phyloP scores from a whole-genome alignment of 495 filamentous ascomycete genomes.

The Extremus antarcticus region DNA sequence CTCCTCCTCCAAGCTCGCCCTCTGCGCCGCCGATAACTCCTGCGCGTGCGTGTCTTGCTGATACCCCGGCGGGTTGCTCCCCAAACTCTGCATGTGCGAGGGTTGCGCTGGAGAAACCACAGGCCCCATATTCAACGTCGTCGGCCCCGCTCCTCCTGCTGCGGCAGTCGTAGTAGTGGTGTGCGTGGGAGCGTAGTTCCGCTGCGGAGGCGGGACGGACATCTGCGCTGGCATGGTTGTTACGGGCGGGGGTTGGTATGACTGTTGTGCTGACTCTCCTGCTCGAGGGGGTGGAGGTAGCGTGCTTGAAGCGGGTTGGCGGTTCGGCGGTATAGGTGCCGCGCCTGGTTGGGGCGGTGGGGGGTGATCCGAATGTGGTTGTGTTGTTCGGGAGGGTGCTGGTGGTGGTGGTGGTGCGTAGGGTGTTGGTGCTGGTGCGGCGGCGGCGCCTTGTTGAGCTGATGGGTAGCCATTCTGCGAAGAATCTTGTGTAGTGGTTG shows the following conservation, averaged over 20 bases:
- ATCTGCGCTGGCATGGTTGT: conserved; percentile 12
- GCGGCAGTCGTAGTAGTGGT: conserved; percentile 10
- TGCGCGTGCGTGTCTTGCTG: conserved; percentile 46
- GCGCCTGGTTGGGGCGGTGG: conserved; percentile 55
- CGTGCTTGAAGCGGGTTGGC: conserved; percentile 24
- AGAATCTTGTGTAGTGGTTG: conserved; percentile 7
- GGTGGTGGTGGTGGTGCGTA: conserved; percentile 23
- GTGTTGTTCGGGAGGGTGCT: conserved; percentile 18
- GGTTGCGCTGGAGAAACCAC: no score
- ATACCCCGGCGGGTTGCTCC: conserved; percentile 26
- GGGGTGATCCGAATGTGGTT: conserved; percentile 32
- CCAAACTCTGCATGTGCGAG: conserved; percentile 4
- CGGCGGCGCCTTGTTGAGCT: conserved; percentile 36
- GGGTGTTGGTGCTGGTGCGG: conserved; percentile 25
- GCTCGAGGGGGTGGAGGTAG: conserved; percentile 47
- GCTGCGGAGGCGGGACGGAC: conserved; percentile 15
- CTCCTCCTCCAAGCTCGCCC: conserved; percentile 22
- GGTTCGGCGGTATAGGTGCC: conserved; percentile 30
- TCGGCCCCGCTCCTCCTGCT: conserved; percentile 1
- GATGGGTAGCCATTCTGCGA: conserved; percentile 39
- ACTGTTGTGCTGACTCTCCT: conserved; percentile 15
- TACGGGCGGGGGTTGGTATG: background rate
- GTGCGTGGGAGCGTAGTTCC: conserved; percentile 20
- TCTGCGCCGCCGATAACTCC: conserved; percentile 29
- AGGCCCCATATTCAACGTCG: conserved; percentile 9